These are phyloP conservation scores for Alternaria hordeiaustralica DNA, from an alignment of 2,329 filamentous ascomycete genomes.

Conservation along the genomic window DNA sequence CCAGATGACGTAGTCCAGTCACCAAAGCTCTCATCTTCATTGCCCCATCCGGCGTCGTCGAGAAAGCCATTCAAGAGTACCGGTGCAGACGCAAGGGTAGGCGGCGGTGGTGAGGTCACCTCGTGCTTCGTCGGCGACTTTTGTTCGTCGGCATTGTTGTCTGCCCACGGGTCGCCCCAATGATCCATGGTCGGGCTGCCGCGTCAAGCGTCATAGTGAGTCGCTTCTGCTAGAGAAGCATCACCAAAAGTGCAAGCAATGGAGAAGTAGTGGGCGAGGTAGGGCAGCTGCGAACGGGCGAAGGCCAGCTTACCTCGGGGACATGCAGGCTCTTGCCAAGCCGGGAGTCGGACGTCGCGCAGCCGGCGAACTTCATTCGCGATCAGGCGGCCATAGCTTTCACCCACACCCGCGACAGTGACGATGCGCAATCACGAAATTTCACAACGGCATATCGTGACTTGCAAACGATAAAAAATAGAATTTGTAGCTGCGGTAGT, in stretches of 20 bases:
- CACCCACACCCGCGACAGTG: neutral
- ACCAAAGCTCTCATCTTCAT: slow-evolving; percentile 37
- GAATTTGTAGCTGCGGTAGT: no score
- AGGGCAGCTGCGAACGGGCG: neutral
- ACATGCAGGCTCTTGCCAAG: slow-evolving; percentile 20
- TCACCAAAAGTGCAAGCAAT: slow-evolving; percentile 19
- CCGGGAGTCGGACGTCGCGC: slow-evolving; percentile 4
- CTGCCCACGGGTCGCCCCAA: slow-evolving; percentile 52
- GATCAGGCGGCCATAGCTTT: neutral
- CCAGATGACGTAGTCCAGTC: slow-evolving; percentile 34
- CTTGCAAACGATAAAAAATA: no score
- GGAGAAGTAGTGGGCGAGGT: neutral
- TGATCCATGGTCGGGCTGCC: slow-evolving; percentile 47
- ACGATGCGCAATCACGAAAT: neutral
- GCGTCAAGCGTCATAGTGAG: slow-evolving; percentile 47
- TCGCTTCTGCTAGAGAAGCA: slow-evolving; percentile 37
- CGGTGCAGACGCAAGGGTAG: slow-evolving; percentile 20
- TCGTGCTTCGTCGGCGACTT: slow-evolving; percentile 30
- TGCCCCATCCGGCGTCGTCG: slow-evolving; percentile 48
- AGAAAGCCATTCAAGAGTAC: slow-evolving; percentile 39
- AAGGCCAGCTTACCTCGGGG: slow-evolving; percentile 14
- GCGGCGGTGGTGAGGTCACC: slow-evolving; percentile 28
- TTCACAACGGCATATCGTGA: neutral
- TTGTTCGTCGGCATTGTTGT: slow-evolving; percentile 39
- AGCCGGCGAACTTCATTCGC: neutral